Base-by-base conservation (phyloP, 2,329 filamentous ascomycete species). In the Ilyonectria mors-panacis region DNA sequence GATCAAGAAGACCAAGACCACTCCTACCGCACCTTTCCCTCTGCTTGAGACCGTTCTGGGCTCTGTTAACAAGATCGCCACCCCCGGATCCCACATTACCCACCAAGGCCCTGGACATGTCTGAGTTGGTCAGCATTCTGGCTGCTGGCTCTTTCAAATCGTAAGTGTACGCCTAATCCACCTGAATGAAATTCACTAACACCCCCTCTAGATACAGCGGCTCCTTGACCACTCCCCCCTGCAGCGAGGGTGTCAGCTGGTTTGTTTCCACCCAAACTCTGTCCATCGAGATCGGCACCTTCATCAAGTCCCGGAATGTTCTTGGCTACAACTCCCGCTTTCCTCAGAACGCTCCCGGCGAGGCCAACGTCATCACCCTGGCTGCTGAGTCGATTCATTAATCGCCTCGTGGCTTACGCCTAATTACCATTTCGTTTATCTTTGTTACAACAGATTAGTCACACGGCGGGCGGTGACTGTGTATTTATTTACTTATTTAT, bases 211-310 rank as follows among this genome's bases (percentile, higher is more conserved):
- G 75, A 37, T 91, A 91, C 81, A 77, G 78, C 13, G 89, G 89
- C 21, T 89, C 87, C 19, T 81, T 91, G 53, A 91, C 89, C 45
- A 91, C 88, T 0, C 89, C 89, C 21, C 89, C 89, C 4, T 91
- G 89, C 79, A 82, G 82, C 17, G 88, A 91, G 77, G 85, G 85
- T 28, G 80, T 91, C 23, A 81, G 78, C 10, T 90, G 88, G 82
- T 78, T 88, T 54, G 78, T 89, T 47, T 85, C 84, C 69, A 79
- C 82, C 66, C 71, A 85, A 63, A 83, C 84, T 42, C 75, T 89
- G 4, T 76, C 78, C 39, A 78, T 90, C 68, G 79, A 83, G 70
- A 81, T 86, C 17, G 77, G 77, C 5, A 87, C 85, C 17, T 90
- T 80, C 76, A 83, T 85, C 70, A 80, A 78, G 48, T 84, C 87